A percentile compares a stretch with the other conserved stretches of the same genome.
Conservation (phyloP, 257 asterid species). For the Solanum appendiculatum region DNA sequence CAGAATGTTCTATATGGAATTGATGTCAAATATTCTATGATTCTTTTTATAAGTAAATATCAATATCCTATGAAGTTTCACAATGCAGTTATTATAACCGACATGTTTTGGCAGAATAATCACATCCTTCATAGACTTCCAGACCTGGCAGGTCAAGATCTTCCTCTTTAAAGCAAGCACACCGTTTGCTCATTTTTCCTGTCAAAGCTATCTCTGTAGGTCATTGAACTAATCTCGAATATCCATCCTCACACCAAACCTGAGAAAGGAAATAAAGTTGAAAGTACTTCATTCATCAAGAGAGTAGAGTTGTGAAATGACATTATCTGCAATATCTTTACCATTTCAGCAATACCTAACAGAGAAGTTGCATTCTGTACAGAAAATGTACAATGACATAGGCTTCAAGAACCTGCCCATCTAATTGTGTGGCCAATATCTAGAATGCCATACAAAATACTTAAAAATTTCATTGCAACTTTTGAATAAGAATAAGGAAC, state of each 20-base stretch:
- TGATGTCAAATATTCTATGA: not conserved
- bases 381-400: not conserved
- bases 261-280: slow-evolving; percentile 14
- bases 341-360: not conserved
- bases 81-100: slow-evolving; percentile 11
- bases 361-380: not conserved
- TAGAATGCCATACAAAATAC: not conserved
- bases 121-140: slow-evolving; percentile 74
- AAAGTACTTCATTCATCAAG: not conserved
- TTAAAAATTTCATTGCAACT: not conserved
- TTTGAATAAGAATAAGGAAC: not conserved
- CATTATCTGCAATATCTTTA: not conserved
- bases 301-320: not conserved
- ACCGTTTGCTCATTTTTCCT: slow-evolving; percentile 84
- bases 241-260: slow-evolving; percentile 97
- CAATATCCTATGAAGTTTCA: not conserved
- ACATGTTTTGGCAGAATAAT: slow-evolving; percentile 45
- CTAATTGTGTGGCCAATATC: not conserved
- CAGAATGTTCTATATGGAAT: not conserved
- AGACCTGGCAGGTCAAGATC: slow-evolving; percentile 53
- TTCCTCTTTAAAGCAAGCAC: slow-evolving; percentile 70
- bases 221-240: slow-evolving; percentile 81
- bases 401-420: not conserved
- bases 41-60: not conserved
- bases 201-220: slow-evolving; percentile 79